Evolutionary conservation across 2,329 filamentous ascomycete genomes (phyloP).

Genomic region (Colletotrichum sp.): DNA sequence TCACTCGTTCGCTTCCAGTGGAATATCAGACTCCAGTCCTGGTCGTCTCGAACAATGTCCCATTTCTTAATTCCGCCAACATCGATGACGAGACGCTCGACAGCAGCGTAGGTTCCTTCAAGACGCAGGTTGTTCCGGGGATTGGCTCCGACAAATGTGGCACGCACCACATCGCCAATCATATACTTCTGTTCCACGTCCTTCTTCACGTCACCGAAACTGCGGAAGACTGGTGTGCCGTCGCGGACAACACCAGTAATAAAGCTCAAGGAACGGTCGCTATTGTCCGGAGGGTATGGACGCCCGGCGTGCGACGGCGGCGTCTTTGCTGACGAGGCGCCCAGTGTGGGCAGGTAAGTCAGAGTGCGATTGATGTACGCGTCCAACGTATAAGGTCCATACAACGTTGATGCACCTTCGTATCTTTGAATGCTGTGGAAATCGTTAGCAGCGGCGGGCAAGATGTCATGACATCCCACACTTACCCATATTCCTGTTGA

Average conservation of each 20-base stretch:
- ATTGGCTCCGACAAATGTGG: constrained; percentile 83
- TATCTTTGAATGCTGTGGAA: constrained; percentile 72
- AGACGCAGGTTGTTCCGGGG: constrained; percentile 84
- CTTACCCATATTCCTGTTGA: constrained; percentile 63
- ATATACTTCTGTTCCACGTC: constrained; percentile 57
- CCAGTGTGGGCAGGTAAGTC: constrained; percentile 7
- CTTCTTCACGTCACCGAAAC: constrained; percentile 70
- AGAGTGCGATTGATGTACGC: constrained; percentile 82
- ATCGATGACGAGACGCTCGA: constrained; percentile 64
- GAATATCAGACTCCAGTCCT: constrained; percentile 83
- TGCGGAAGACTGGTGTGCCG: constrained; percentile 64
- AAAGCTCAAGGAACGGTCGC: constrained; percentile 75
- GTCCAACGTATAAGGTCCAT: constrained; percentile 82
- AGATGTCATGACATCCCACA: background rate
- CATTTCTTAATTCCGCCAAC: constrained; percentile 48
- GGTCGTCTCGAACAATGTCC: constrained; percentile 73
- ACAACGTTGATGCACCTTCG: constrained; percentile 88
- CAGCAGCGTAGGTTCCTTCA: constrained; percentile 76
- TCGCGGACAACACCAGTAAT: constrained; percentile 82
- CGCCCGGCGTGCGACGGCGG: constrained; percentile 41
- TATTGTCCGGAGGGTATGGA: constrained; percentile 77
- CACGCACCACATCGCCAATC: constrained; percentile 64
- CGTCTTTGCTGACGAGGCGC: background rate
- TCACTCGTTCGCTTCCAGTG: constrained; percentile 77
- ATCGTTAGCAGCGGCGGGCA: constrained; percentile 25